Base-by-base conservation (phyloP, 2,329 filamentous ascomycete species). In the Cercospora citrullina region DNA sequence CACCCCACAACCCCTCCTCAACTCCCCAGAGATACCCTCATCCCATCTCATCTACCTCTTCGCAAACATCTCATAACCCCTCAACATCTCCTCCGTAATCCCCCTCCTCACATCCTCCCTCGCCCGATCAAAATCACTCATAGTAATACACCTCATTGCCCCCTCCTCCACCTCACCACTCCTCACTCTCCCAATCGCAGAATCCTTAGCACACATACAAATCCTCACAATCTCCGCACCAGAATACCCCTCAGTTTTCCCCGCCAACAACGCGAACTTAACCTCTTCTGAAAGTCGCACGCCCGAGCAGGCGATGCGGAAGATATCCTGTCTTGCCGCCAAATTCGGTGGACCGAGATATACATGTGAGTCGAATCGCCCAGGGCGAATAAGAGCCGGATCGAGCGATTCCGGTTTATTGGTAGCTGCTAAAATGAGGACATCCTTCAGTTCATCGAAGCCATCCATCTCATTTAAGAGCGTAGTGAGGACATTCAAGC, bases 381-480 rank as follows among this genome's bases (percentile, higher is more conserved):
- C 94, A 0, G 93, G 91, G 0, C 94, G 88, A 76, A 97, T 87
- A 36, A 98, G 85, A 0, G 94, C 94, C 0, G 92, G 87, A 77
- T 98, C 94, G 21, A 98, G 86, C 1, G 90, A 86, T 75, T 96
- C 91, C 0, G 94, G 94, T 63, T 92, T 89, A 80, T 98, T 98
- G 0, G 94, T 98, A 2, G 94, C 94, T 0, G 92, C 94, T 18
- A 98, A 87, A 14, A 97, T 90, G 68, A 96, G 87, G 0, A 98
- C 93, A 66, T 91, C 91, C 64, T 90, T 90, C 21, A 96, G 84
- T 45, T 90, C 85, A 79, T 97, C 93, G 73, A 97, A 96, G 58
- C 94, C 94, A 77, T 97, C 94, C 91, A 98, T 96, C 78, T 97
- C 94, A 68, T 93, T 97, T 5, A 98, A 86, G 30, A 98, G 82